Evolutionary conservation across 2,329 filamentous ascomycete genomes (phyloP), one percentile per base, ranked within the genome.

Genomic region (Nigrospora osmanthi): DNA sequence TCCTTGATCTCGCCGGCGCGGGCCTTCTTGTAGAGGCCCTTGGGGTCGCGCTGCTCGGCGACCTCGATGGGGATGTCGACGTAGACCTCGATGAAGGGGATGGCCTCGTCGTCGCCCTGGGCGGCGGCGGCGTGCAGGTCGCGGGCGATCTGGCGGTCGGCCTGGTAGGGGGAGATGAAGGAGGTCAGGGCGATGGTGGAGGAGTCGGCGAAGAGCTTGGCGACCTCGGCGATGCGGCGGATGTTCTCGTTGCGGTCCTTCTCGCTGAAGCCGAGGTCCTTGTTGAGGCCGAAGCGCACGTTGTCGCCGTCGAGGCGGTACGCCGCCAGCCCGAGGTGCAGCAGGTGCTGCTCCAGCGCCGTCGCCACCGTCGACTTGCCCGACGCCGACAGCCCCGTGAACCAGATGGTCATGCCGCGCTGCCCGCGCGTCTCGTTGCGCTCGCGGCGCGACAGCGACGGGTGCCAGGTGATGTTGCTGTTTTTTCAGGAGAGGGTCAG

Each of bases 301-400:
- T 98, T 98, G 78, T 98, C 93, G 60, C 91, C 93, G 69, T 98
- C 93, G 30, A 98, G 83, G 43, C 93, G 83, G 78, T 98, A 98
- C 49, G 90, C 87, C 45, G 84, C 73, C 42, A 93, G 73, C 37
- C 84, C 85, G 11, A 88, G 77, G 66, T 95, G 89, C 45, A 98
- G 81, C 32, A 98, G 83, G 67, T 96, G 89, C 73, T 96, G 91
- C 75, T 98, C 93, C 35, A 98, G 86, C 14, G 93, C 93, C 3
- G 89, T 95, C 45, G 93, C 93, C 51, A 98, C 88, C 47, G 93
- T 98, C 43, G 91, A 96, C 72, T 98, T 98, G 62, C 93, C 93
- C 0, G 89, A 95, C 42, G 91, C 93, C 34, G 88, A 95, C 52
- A 98, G 87, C 44, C 93, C 93, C 1, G 93, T 98, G 63, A 98